Percentiles rank a stretch among this genome's conserved stretches.
Conservation (phyloP, 2,329 filamentous ascomycete species). For the Huntiella bhutanensis region DNA sequence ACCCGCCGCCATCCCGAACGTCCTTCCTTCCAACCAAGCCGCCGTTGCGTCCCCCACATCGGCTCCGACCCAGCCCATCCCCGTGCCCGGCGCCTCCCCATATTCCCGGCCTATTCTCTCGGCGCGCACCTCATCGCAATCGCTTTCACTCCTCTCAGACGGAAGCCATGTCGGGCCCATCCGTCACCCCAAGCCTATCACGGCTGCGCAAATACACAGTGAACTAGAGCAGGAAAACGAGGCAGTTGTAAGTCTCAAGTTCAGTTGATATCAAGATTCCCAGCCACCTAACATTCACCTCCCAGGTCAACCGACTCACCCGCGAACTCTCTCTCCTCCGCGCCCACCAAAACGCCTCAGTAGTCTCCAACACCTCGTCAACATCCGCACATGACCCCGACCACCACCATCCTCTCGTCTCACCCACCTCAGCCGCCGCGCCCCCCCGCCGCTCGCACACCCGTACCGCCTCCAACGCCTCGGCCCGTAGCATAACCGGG, state of each 20-base stretch:
- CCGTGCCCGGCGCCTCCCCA: slow-evolving; percentile 16
- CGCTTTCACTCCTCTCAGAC: slow-evolving; percentile 12
- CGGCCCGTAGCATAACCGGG: slow-evolving; percentile 32
- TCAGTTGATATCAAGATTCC: background rate
- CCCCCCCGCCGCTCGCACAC: slow-evolving; percentile 33
- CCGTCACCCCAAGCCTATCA: slow-evolving; percentile 72
- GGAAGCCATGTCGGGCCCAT: slow-evolving; percentile 31
- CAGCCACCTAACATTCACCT: background rate
- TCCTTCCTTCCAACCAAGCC: slow-evolving; percentile 37
- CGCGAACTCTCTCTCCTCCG: slow-evolving; percentile 77
- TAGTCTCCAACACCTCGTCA: slow-evolving; percentile 46
- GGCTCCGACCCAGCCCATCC: slow-evolving; percentile 15
- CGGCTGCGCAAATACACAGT: slow-evolving; percentile 70
- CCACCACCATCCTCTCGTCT: slow-evolving; percentile 35
- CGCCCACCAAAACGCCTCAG: slow-evolving; percentile 45
- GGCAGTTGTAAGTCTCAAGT: slow-evolving; percentile 47
- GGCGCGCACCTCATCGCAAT: slow-evolving; percentile 8
- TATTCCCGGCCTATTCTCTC: slow-evolving; percentile 4
- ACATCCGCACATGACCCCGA: slow-evolving; percentile 34
- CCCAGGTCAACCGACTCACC: slow-evolving; percentile 74
- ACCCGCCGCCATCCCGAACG: slow-evolving; percentile 27
- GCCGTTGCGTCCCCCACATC: slow-evolving; percentile 22
- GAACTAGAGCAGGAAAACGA: slow-evolving; percentile 92
- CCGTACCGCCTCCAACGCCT: slow-evolving; percentile 38
- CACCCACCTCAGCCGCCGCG: slow-evolving; percentile 18